Conservation (phyloP, 495 filamentous ascomycete species). For the Xylaria nigripes region DNA sequence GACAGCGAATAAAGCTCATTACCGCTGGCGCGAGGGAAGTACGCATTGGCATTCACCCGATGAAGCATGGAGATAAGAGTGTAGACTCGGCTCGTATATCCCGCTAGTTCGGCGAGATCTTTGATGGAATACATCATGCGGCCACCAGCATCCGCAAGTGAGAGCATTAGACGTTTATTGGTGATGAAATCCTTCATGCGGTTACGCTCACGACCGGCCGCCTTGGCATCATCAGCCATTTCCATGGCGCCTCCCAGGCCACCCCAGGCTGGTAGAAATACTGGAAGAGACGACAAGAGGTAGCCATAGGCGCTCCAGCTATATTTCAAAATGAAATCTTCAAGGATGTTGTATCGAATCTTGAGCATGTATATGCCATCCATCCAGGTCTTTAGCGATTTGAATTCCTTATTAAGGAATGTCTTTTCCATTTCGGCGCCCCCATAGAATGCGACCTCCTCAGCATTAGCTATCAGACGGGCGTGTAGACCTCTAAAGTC, state of each 20-base stretch:
- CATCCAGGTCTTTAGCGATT: constrained; percentile 87
- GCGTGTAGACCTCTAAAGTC: constrained; percentile 88
- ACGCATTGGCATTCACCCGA: constrained; percentile 82
- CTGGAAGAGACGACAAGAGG: constrained; percentile 79
- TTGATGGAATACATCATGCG: constrained; percentile 99
- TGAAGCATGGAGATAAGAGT: constrained; percentile 91
- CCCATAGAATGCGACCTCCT: constrained; percentile 98
- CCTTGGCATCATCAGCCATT: constrained; percentile 38
- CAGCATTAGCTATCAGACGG: constrained; percentile 88
- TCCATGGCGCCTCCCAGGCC: constrained; percentile 68
- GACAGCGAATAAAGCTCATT: constrained; percentile 80
- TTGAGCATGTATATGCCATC: constrained; percentile 93
- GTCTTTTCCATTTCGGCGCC: constrained; percentile 87
- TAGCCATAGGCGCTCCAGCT: constrained; percentile 98
- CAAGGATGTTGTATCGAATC: constrained; percentile 96
- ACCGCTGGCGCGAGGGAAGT: constrained; percentile 59
- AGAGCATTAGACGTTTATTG: constrained; percentile 97
- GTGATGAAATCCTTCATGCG: constrained; percentile 99
- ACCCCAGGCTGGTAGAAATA: constrained; percentile 94
- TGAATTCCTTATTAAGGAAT: constrained; percentile 84
- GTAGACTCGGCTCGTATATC: constrained; percentile 92
- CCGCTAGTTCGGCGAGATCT: constrained; percentile 91
- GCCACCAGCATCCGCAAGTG: constrained; percentile 90
- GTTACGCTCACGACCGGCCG: constrained; percentile 57
- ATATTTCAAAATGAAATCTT: constrained; percentile 97